Percentiles rank a stretch among this genome's conserved stretches.
phyloP scores from a whole-genome alignment of 2,329 filamentous ascomycete species.

The Beauveria scarabaeidicola region DNA sequence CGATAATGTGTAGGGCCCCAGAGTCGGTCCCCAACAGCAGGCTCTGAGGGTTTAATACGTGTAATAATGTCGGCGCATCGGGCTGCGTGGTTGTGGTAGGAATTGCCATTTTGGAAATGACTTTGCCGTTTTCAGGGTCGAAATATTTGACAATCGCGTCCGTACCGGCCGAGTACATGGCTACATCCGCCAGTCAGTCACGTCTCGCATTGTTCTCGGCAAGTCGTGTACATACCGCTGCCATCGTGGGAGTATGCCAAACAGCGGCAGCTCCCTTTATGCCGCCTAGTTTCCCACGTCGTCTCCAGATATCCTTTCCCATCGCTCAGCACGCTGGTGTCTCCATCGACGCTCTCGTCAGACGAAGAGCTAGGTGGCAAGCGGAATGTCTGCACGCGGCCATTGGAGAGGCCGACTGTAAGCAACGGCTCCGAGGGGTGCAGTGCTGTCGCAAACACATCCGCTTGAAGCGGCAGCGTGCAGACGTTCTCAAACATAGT shows the following conservation, averaged over 20 bases:
- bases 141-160: slow-evolving; percentile 51
- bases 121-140: slow-evolving; percentile 51
- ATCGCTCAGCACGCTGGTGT: slow-evolving; percentile 42
- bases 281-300: slow-evolving; percentile 76
- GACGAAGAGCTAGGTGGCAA: slow-evolving; percentile 48
- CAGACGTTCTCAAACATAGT: slow-evolving; percentile 87
- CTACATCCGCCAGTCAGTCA: slow-evolving; percentile 23
- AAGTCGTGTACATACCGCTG: slow-evolving; percentile 42
- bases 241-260: slow-evolving; percentile 76
- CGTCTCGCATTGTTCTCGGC: neutral
- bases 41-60: slow-evolving; percentile 77
- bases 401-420: slow-evolving; percentile 74
- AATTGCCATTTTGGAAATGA: slow-evolving; percentile 74
- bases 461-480: slow-evolving; percentile 74
- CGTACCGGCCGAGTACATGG: slow-evolving; percentile 56
- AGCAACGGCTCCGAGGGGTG: slow-evolving; percentile 80
- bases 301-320: slow-evolving; percentile 73
- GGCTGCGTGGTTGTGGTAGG: slow-evolving; percentile 47
- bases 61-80: slow-evolving; percentile 73
- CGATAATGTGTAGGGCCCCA: slow-evolving; percentile 78
- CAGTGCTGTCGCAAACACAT: slow-evolving; percentile 81
- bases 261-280: slow-evolving; percentile 88
- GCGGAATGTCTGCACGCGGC: slow-evolving; percentile 78
- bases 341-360: slow-evolving; percentile 42
- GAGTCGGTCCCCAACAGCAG: slow-evolving; percentile 87